Evolutionary conservation across 345 rosid genomes (phyloP).

Genomic region (Eucalyptus brandiana): DNA sequence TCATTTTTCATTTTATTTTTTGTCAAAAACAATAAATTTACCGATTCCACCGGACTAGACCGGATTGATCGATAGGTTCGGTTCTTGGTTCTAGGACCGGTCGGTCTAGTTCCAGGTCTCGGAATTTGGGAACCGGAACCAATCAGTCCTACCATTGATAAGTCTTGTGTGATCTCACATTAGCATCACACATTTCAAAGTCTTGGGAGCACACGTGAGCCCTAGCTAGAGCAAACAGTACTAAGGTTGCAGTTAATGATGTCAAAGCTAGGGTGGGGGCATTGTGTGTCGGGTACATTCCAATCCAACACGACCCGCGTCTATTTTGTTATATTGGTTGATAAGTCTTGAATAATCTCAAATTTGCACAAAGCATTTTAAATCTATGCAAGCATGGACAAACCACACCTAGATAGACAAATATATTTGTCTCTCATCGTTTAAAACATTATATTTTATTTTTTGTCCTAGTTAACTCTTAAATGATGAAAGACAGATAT

Average conservation of each 20-base stretch:
- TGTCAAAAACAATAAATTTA: accelerated
- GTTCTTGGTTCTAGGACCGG: accelerated
- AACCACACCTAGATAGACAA: too few species aligned
- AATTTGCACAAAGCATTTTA: not conserved
- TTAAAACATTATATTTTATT: not conserved
- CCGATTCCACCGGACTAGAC: accelerated
- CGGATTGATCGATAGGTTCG: accelerated
- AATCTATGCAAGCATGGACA: too few species aligned
- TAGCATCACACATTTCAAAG: too few species aligned
- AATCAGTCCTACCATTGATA: accelerated
- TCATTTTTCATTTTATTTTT: too few species aligned
- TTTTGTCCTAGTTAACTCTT: not conserved
- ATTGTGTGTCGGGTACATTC: not conserved
- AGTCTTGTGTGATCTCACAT: too few species aligned
- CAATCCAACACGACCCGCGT: not conserved
- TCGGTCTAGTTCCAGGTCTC: accelerated
- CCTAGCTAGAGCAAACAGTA: too few species aligned
- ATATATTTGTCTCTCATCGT: too few species aligned
- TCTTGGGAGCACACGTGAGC: too few species aligned
- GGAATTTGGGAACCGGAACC: accelerated
- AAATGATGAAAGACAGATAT: not conserved
- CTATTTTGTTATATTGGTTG: not conserved
- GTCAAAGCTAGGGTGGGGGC: not conserved
- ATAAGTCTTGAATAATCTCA: too few species aligned
- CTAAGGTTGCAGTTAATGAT: too few species aligned